phyloP scores from a whole-genome alignment of 1,139 yeast species.

The Kodamaea plutei region DNA sequence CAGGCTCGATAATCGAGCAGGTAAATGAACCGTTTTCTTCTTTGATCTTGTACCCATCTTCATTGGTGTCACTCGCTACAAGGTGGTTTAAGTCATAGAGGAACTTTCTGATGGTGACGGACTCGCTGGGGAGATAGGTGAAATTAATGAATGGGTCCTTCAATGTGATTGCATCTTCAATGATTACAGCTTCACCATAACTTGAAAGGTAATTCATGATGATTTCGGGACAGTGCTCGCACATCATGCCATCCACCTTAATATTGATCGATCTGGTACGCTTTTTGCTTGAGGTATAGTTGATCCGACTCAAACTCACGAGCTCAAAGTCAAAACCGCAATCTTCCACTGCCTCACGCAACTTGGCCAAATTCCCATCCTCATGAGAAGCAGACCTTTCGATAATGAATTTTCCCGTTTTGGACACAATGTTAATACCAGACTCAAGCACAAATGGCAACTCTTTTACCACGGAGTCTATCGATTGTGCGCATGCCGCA shows the following conservation, averaged over 20 bases:
- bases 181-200: conserved; percentile 55
- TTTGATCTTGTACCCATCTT: conserved; percentile 18
- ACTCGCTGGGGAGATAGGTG: conserved; percentile 58
- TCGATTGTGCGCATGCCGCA: conserved; percentile 63
- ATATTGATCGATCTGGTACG: conserved; percentile 54
- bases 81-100: conserved; percentile 45
- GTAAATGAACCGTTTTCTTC: conserved; percentile 35
- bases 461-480: conserved; percentile 45
- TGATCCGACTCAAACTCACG: conserved; percentile 34
- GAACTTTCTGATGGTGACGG: conserved; percentile 52
- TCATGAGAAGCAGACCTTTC: conserved; percentile 31
- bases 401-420: conserved; percentile 57
- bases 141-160: conserved; percentile 55
- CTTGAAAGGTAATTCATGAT: conserved; percentile 46
- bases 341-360: conserved; percentile 55
- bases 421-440: conserved; percentile 55
- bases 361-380: conserved; percentile 26
- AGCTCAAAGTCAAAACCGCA: conserved; percentile 61
- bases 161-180: conserved; percentile 53
- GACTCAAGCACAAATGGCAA: conserved; percentile 52
- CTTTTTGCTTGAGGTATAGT: conserved; percentile 43
- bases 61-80: conserved; percentile 27
- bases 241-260: conserved; percentile 64
- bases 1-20: conserved; percentile 53
- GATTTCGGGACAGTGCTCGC: conserved; percentile 63